These are phyloP conservation scores for Berberis vulgaris DNA, from an alignment of 164 flowering plant species.

Conservation along the genomic window DNA sequence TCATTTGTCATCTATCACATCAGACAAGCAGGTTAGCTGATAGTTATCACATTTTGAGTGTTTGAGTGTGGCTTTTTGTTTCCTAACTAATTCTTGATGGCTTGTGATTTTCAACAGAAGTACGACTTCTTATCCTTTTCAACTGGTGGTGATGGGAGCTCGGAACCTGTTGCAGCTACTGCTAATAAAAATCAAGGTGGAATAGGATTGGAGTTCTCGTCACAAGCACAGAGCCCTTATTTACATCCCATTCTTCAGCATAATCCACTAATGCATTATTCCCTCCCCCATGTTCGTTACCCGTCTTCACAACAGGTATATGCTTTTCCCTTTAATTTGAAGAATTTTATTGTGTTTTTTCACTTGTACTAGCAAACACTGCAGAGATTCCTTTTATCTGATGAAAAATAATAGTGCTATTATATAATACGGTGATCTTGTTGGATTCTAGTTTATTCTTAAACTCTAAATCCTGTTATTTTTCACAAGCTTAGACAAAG, in stretches of 20 bases:
- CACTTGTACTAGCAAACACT: background rate
- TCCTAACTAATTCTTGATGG: constrained; percentile 8
- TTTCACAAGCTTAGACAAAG: too few species aligned
- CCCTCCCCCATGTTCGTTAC: constrained; percentile 21
- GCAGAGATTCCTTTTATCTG: background rate
- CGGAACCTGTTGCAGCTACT: constrained; percentile 13
- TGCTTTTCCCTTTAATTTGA: too few species aligned
- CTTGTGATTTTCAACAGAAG: constrained; percentile 27
- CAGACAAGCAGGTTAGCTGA: constrained; percentile 39
- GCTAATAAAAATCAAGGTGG: constrained; percentile 6
- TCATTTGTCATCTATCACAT: constrained; percentile 11
- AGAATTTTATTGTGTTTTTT: constrained; percentile 1
- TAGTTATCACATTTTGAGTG: background rate
- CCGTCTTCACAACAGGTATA: constrained; percentile 37
- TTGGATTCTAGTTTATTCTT: too few species aligned
- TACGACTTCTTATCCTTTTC: constrained; percentile 47
- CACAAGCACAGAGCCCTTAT: constrained; percentile 28
- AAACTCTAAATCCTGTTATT: too few species aligned
- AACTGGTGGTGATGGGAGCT: constrained; percentile 19
- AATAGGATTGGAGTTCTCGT: constrained; percentile 17
- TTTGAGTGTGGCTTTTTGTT: background rate
- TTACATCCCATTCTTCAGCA: constrained; percentile 31
- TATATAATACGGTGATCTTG: too few species aligned
- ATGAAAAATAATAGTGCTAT: too few species aligned
- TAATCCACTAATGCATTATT: constrained; percentile 21